Conservation (phyloP, 1,284 basidiomycete species). For the Stereum hirsutum region DNA sequence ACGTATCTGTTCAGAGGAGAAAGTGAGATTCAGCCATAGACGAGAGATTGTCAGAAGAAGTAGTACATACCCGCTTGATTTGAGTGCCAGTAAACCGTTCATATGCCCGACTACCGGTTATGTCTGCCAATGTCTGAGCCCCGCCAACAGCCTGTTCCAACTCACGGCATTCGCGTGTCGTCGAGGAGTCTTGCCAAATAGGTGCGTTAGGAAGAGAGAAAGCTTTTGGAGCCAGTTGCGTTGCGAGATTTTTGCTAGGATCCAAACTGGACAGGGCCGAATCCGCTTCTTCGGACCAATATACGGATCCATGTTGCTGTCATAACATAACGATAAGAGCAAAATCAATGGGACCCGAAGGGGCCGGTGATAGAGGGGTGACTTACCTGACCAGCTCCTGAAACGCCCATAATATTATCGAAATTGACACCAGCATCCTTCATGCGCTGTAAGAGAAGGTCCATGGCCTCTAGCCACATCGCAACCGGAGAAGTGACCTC, state of each 20-base stretch:
- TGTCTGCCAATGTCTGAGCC: constrained; percentile 57
- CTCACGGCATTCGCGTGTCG: constrained; percentile 62
- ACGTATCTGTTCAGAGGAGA: constrained; percentile 36
- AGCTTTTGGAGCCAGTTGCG: constrained; percentile 48
- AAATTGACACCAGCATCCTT: constrained; percentile 51
- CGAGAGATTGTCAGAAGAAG: background rate
- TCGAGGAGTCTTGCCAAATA: constrained; percentile 93
- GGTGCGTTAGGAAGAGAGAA: constrained; percentile 70
- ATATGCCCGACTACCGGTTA: constrained; percentile 81
- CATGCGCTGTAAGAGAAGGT: constrained; percentile 68
- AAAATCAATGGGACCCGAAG: background rate
- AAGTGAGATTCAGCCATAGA: background rate
- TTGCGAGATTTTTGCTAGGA: constrained; percentile 37
- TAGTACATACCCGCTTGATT: constrained; percentile 56
- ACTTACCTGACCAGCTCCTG: constrained; percentile 67
- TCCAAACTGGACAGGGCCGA: constrained; percentile 46
- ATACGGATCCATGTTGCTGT: constrained; percentile 89
- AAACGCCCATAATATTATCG: constrained; percentile 50
- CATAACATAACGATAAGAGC: background rate
- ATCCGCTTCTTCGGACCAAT: constrained; percentile 63
- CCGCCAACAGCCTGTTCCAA: constrained; percentile 67
- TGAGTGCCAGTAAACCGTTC: constrained; percentile 86
- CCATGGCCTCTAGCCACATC: constrained; percentile 82
- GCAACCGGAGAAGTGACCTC: constrained; percentile 75
- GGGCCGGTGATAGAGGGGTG: background rate